Evolutionary conservation across 2,329 filamentous ascomycete genomes (phyloP).

Genomic region (Neurospora crassa): DNA sequence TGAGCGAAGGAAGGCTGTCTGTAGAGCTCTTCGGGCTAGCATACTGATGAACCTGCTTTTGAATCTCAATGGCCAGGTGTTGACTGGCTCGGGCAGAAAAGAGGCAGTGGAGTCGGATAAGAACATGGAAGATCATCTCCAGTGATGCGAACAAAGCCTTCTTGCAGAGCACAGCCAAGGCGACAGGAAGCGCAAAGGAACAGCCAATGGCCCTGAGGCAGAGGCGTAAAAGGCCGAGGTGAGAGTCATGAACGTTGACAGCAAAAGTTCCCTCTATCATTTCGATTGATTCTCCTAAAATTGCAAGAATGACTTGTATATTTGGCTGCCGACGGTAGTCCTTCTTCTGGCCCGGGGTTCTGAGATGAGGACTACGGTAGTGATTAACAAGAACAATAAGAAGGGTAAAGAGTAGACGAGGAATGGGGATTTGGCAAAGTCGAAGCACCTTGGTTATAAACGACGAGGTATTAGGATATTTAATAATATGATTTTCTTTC

Average conservation of each 20-base stretch:
- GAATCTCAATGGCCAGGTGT: background rate
- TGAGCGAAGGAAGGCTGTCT: background rate
- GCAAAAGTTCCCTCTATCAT: background rate
- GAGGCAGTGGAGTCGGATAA: background rate
- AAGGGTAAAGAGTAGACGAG: background rate
- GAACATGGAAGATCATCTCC: background rate
- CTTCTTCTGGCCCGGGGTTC: background rate
- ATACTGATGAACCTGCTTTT: background rate
- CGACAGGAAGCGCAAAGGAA: background rate
- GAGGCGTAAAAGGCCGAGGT: background rate
- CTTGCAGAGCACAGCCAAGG: background rate
- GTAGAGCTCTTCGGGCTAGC: background rate
- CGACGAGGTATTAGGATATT: too few species aligned
- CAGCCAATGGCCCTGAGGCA: background rate
- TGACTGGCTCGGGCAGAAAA: background rate
- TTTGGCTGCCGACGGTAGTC: background rate
- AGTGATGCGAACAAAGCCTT: background rate
- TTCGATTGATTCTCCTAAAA: background rate
- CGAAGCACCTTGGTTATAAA: background rate
- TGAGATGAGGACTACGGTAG: background rate
- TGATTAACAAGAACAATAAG: background rate
- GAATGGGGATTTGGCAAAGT: background rate
- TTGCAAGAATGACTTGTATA: background rate
- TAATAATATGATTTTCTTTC: too few species aligned
- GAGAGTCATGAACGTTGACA: background rate